Conservation (phyloP, 169 alveolate genomes). For the Hepatocystis sp. region DNA sequence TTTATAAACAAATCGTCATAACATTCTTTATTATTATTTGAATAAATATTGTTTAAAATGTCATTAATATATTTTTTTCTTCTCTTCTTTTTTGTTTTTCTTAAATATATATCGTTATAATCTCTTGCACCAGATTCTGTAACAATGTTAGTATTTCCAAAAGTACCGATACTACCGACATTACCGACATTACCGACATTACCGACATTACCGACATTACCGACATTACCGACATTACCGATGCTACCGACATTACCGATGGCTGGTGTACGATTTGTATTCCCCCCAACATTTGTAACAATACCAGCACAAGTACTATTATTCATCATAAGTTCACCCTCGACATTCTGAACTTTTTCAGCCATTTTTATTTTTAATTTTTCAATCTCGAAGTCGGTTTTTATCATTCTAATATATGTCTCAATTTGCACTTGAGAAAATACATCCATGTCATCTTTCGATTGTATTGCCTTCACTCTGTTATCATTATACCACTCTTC, state of each 20-base stretch:
- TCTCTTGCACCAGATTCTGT: no score
- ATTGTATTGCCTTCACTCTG: constrained; percentile 82
- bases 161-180: constrained; percentile 15
- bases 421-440: constrained; percentile 89
- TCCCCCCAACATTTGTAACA: no score
- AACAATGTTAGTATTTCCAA: constrained; percentile 13
- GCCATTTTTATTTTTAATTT: constrained; percentile 82
- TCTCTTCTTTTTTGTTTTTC: constrained; percentile 28
- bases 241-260: no score
- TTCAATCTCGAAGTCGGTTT: constrained; percentile 89
- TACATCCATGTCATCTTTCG: constrained; percentile 84
- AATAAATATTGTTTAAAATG: constrained; percentile 19
- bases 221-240: no score
- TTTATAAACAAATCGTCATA: constrained; percentile 21
- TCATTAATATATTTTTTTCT: constrained; percentile 49
- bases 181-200: no score
- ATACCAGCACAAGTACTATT: no score
- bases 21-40: not conserved
- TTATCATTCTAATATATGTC: constrained; percentile 86
- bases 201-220: no score
- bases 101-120: constrained; percentile 37
- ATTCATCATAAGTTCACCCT: constrained; percentile 59
- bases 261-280: no score
- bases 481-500: constrained; percentile 87
- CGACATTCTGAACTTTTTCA: constrained; percentile 69